Conservation (phyloP, 129 eudicot genomes). For the Ambrosia artemisiifolia region DNA sequence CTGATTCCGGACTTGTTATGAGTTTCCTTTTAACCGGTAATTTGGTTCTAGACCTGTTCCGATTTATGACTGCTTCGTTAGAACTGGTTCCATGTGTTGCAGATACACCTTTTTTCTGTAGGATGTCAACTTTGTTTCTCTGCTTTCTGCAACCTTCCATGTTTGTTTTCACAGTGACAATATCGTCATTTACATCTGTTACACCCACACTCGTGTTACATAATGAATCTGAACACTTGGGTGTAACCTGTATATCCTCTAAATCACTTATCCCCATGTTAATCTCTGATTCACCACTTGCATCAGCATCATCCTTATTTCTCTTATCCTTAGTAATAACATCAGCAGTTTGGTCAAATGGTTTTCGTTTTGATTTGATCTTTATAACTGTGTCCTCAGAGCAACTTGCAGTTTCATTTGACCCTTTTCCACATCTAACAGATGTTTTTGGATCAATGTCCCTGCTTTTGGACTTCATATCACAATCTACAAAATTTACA, state of each 20-base stretch:
- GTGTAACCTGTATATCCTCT: background rate
- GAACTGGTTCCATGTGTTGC: slow-evolving; percentile 1
- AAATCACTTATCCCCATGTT: background rate
- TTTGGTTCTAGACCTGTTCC: slow-evolving; percentile 34
- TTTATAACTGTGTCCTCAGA: slow-evolving; percentile 9
- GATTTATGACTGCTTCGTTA: slow-evolving; percentile 20
- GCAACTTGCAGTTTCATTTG: slow-evolving; percentile 18
- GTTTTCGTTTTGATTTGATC: slow-evolving; percentile 14
- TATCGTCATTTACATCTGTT: slow-evolving; percentile 7
- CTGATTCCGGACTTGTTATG: slow-evolving; percentile 10
- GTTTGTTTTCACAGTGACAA: background rate
- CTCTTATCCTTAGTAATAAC: background rate
- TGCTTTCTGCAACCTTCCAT: slow-evolving; percentile 17
- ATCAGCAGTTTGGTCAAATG: slow-evolving; percentile 17
- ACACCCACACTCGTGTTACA: background rate
- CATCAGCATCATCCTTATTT: slow-evolving; percentile 4
- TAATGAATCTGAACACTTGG: slow-evolving; percentile 5
- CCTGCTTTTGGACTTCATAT: slow-evolving; percentile 13
- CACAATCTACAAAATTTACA: slow-evolving; percentile 14
- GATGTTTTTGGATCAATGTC: background rate
- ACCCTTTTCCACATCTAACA: slow-evolving; percentile 1
- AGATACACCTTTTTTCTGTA: slow-evolving; percentile 4
- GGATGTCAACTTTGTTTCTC: background rate
- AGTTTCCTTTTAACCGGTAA: slow-evolving; percentile 1
- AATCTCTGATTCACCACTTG: slow-evolving; percentile 17